Evolutionary conservation across 495 filamentous ascomycete species (phyloP).

Genomic region (Penicillium diatomitis): DNA sequence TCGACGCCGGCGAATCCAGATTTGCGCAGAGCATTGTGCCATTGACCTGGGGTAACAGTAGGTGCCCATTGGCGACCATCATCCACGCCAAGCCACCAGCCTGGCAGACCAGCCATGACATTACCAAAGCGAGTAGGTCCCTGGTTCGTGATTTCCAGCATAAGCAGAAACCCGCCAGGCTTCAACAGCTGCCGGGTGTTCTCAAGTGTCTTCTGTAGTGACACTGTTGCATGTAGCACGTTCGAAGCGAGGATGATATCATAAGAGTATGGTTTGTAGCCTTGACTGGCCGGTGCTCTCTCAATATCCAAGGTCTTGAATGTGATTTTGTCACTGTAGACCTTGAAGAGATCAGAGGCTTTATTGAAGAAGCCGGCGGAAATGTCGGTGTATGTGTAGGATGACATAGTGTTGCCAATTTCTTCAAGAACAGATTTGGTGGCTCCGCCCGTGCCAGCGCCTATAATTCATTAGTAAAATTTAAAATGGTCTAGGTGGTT

Average conservation of each 20-base stretch:
- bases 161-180: constrained; percentile 34
- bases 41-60: background rate
- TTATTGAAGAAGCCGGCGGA: constrained; percentile 33
- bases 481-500: background rate
- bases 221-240: constrained; percentile 12
- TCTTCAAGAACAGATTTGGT: constrained; percentile 22
- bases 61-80: background rate
- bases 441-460: constrained; percentile 26
- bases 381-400: constrained; percentile 46
- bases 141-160: background rate
- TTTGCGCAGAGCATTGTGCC: background rate
- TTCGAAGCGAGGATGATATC: constrained; percentile 19
- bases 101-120: background rate
- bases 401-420: constrained; percentile 1
- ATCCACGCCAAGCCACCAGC: background rate
- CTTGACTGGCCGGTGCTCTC: constrained; percentile 24
- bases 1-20: constrained; percentile 27
- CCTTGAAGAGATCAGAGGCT: constrained; percentile 7
- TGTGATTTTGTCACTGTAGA: constrained; percentile 16
- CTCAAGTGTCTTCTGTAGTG: constrained; percentile 5
- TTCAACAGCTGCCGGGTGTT: constrained; percentile 26
- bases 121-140: background rate
- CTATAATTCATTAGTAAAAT: background rate
- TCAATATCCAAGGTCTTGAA: constrained; percentile 37
- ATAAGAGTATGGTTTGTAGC: constrained; percentile 26